Conservation (phyloP, 2,329 filamentous ascomycete species). For the Podosphaera fusca region DNA sequence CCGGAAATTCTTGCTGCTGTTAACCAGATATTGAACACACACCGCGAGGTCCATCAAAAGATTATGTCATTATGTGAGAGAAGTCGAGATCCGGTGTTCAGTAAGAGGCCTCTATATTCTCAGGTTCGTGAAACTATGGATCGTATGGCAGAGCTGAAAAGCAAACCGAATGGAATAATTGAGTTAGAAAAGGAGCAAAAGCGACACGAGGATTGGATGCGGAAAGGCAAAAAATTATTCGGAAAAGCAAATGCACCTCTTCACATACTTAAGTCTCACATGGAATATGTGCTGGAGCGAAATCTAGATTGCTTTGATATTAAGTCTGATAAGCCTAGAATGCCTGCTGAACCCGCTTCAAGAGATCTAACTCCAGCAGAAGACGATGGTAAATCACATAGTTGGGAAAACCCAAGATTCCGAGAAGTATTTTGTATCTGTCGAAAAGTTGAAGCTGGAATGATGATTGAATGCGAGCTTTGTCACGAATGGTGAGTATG, state of each 20-base stretch:
- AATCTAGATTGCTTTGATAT: conserved; percentile 86
- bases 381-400: conserved; percentile 25
- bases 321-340: conserved; percentile 57
- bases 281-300: conserved; percentile 76
- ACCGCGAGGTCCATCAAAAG: conserved; percentile 77
- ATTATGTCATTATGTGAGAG: conserved; percentile 64
- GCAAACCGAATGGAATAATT: conserved; percentile 71
- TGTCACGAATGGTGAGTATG: conserved; percentile 78
- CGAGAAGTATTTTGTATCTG: conserved; percentile 93
- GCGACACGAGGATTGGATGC: conserved; percentile 97
- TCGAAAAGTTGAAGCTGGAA: conserved; percentile 73
- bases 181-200: conserved; percentile 90
- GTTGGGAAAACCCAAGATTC: conserved; percentile 37
- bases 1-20: conserved; percentile 59
- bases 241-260: conserved; percentile 93
- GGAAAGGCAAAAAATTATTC: conserved; percentile 89
- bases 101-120: conserved; percentile 61
- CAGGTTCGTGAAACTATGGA: conserved; percentile 85
- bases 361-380: conserved; percentile 43
- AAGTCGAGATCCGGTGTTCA: conserved; percentile 51
- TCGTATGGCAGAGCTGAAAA: conserved; percentile 68
- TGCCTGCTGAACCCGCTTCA: conserved; percentile 79
- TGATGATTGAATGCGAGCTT: conserved; percentile 98
- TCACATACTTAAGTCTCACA: conserved; percentile 83
- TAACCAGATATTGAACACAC: conserved; percentile 83